A percentile compares a stretch with the other conserved stretches of the same genome.
phyloP scores from a whole-genome alignment of 176 grass and related monocot species.

The Saccharum officinarum region DNA sequence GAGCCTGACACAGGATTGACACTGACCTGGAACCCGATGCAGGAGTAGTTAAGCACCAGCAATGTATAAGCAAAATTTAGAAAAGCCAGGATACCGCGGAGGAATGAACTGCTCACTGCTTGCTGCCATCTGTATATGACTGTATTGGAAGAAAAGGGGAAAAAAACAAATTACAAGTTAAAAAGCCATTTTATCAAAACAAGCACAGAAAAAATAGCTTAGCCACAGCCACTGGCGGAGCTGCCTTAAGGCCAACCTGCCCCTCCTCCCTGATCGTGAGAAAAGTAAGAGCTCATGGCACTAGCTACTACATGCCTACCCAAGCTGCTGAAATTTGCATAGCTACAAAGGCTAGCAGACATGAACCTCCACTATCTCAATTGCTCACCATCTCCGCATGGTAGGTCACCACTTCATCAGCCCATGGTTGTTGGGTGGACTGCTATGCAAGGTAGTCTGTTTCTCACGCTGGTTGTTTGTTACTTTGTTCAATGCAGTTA shows the following conservation, averaged over 20 bases:
- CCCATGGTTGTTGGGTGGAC: neutral
- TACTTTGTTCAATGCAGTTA: neutral
- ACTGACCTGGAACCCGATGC: slow-evolving; percentile 94
- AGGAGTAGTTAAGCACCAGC: slow-evolving; percentile 95
- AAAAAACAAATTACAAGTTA: slow-evolving; percentile 17
- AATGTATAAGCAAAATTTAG: slow-evolving; percentile 86
- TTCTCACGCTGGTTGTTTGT: neutral
- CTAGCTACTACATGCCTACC: neutral
- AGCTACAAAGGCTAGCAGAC: neutral
- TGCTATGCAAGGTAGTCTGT: neutral
- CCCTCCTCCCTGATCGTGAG: neutral
- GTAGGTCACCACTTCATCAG: neutral
- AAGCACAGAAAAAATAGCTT: neutral
- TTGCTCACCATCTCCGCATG: neutral
- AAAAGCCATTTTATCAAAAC: neutral
- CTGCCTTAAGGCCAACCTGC: neutral
- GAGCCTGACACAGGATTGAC: slow-evolving; percentile 19
- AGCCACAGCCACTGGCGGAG: neutral
- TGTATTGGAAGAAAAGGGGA: slow-evolving; percentile 43
- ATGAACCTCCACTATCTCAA: neutral
- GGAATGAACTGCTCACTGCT: slow-evolving; percentile 50
- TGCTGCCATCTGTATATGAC: slow-evolving; percentile 99
- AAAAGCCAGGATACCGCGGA: slow-evolving; percentile 53
- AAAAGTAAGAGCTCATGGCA: neutral
- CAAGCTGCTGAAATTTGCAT: neutral